Base-by-base conservation (phyloP, 202 grass and related monocot species). In the Dendrocalamus latiflorus region DNA sequence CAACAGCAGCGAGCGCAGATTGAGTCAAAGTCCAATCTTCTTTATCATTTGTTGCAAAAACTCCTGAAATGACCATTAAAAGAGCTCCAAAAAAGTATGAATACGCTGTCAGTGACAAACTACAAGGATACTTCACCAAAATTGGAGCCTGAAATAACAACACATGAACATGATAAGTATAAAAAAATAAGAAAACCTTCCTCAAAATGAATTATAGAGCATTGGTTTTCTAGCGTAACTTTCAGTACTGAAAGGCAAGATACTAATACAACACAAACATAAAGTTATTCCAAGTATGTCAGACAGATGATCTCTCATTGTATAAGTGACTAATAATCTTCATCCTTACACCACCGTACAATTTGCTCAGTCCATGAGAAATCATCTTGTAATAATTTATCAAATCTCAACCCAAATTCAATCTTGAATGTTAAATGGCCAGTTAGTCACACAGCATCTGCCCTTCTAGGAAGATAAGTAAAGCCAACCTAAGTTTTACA, bases 71-170 rank as follows among this genome's bases (percentile, higher is more conserved):
- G 22, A 91, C 80, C 92, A 98, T 98, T 24, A 95, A 86, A 77
- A 95, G 4, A 74, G 85, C 82, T 20, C 95, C 89, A 90, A 98
- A 95, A 77, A 89, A 83, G 83, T 98, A 98, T 1, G 95, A 93
- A 53, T 91, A 91, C 33, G 92, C 90, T 78, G 95, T 95, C 64
- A 95, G 68, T 63, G 92, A 91, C 60, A 98, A 83, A 69, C 89
- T 98, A 7, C 82, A 94, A 16, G 92, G 92, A 74, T 90, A 95
- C n/a, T 93, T 95, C 53, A 67, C 68, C 87, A 95, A 87, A 86
- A 98, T 84, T 9, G 92, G 92, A 83, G 92, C 95, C 95, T 98
- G 82, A 84, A 86, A 87, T 64, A 88, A 71, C 3, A 70, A 73
- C 33, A 82, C 11, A 78, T 20, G 9, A 67, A 68, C 16, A 73